Evolutionary conservation across 148 eudicot genomes (phyloP).

Genomic region (Chenopodium berlandieri): DNA sequence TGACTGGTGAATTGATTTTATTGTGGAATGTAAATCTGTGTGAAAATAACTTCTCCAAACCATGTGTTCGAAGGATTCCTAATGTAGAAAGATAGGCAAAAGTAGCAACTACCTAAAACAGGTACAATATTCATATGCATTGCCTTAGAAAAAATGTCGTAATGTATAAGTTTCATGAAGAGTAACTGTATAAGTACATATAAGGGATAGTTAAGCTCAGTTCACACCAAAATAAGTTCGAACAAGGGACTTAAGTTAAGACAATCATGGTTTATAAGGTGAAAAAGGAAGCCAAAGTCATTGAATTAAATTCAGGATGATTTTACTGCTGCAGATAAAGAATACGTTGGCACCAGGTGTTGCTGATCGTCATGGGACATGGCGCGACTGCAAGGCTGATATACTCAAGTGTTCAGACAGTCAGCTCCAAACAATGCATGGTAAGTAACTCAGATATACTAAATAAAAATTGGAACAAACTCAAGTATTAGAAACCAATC

Average conservation of each 20-base stretch:
- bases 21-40: background rate
- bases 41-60: background rate
- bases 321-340: slow-evolving; percentile 45
- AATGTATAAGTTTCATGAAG: background rate
- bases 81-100: background rate
- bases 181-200: background rate
- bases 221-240: background rate
- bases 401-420: slow-evolving; percentile 60
- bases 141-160: background rate
- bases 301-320: background rate
- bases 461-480: background rate
- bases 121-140: background rate
- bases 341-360: slow-evolving; percentile 67
- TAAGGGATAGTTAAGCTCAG: background rate
- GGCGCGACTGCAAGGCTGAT: slow-evolving; percentile 72
- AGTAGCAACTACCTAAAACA: background rate
- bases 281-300: background rate
- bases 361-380: slow-evolving; percentile 53
- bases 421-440: slow-evolving; percentile 73
- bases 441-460: slow-evolving; percentile 26
- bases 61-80: background rate
- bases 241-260: too few species aligned
- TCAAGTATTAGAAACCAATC: background rate
- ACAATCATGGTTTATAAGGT: background rate
- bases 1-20: background rate